Base-by-base conservation (phyloP, 2,329 filamentous ascomycete species). In the Pseudocercospora fijiensis region DNA sequence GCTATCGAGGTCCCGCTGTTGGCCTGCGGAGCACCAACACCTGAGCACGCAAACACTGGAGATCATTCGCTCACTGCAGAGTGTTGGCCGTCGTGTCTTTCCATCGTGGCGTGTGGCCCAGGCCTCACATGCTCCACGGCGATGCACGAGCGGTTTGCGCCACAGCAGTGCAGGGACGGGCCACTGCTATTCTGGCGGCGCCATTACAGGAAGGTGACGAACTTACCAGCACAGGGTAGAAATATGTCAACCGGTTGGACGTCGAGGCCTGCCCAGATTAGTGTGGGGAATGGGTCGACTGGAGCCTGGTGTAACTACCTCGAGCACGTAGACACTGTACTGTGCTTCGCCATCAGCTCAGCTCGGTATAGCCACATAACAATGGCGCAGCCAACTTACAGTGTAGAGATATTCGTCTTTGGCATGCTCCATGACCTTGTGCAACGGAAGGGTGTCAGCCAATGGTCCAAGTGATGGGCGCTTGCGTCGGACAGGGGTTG, bases 351-450 rank as follows among this genome's bases (percentile, higher is more conserved):
- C 60, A 65, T 72, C 61, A 73, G 67, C 60, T 64, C 49, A 51
- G 64, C 30, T 58, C 60, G 58, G 67, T 67, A 69, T 62, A 65
- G 66, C 66, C 56, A 63, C 88, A 84, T 61, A 87, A 87, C 74
- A 87, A 57, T 86, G 41, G 57, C 61, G 64, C 60, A 66, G 66
- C 58, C 49, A 61, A 71, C 78, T 73, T 88, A 93, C 71, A 92
- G 87, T 52, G 73, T 90, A 92, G 33, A 93, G 82, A 72, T 93
- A 93, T 76, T 94, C 90, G 72, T 92, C 90, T 70, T 84, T 80
- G 43, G 85, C 84, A 78, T 86, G 84, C 62, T 84, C 81, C 75
- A 87, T 82, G 60, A 87, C 83, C 85, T 86, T 69, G 57, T 62
- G 64, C 57, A 52, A 49, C 22, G 58, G 56, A 61, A 56, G 61